Percentiles rank a stretch among this genome's conserved stretches.
Evolutionary conservation across 2,329 filamentous ascomycete genomes (phyloP).

Genomic region (Ceratocystiopsis brevicomis): DNA sequence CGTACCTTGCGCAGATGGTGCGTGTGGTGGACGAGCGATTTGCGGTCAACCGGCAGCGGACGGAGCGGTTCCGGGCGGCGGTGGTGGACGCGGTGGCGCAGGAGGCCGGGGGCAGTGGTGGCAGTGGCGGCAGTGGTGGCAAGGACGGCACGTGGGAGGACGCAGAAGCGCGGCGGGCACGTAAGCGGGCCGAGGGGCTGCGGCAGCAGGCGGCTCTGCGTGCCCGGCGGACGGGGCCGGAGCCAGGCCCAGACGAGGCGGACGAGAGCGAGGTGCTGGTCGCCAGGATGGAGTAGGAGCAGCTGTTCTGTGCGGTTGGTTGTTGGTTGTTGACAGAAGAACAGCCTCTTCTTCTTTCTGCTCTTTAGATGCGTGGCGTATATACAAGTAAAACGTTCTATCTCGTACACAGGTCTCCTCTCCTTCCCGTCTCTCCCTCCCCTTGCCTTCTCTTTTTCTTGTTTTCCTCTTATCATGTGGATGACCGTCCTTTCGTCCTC

Average conservation of each 20-base stretch:
- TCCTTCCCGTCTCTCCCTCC: no score
- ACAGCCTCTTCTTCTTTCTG: no score
- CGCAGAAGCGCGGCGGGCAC: constrained; percentile 28
- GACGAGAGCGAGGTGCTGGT: no score
- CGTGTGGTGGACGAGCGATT: constrained; percentile 59
- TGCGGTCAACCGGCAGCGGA: constrained; percentile 46
- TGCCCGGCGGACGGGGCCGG: no score
- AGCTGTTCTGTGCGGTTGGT: no score
- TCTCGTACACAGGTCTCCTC: no score
- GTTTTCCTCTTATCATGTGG: not conserved
- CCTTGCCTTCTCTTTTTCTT: not conserved
- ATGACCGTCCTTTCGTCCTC: no score
- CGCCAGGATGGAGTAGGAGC: no score
- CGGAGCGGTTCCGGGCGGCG: constrained; percentile 40
- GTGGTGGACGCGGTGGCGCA: constrained; percentile 18
- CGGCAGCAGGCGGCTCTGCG: constrained; percentile 6
- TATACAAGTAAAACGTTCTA: not conserved
- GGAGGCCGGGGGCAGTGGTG: not conserved
- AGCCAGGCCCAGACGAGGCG: no score
- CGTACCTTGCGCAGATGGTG: constrained; percentile 49
- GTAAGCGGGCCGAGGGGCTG: constrained; percentile 40
- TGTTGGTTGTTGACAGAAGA: no score
- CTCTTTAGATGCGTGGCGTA: not conserved
- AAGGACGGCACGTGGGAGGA: constrained; percentile 29
- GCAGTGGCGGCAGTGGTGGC: constrained; percentile 13